Base-by-base conservation (phyloP, 2,329 filamentous ascomycete species). In the Fusarium burgessii region DNA sequence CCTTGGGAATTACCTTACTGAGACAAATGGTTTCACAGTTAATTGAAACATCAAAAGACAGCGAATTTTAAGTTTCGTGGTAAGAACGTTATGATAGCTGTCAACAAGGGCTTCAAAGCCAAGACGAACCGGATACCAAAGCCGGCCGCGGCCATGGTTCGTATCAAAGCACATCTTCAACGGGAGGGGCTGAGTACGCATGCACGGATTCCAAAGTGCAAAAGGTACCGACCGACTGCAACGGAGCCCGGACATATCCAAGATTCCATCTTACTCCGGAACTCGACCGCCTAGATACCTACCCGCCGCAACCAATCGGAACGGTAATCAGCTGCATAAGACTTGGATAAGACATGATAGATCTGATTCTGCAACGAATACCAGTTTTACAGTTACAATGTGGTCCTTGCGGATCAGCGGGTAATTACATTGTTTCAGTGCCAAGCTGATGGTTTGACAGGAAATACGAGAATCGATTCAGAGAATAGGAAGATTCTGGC, bases 301-400 rank as follows among this genome's bases (percentile, higher is more conserved):
- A 50, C 29, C 38, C 57, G 50, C 17, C 10, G 5, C 14, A 15
- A n/a, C 59, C 55, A 59, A 62, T 60, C 56, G 54, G 59, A 36
- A 23, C 11, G 7, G 6, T 5, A 42, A 25, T 11, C 35, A 29
- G 23, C 36, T 49, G 12, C 54, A 33, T 50, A 33, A 32, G 25
- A 36, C 29, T 20, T 14, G 32, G 17, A 49, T 50, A n/a, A 27
- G 18, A 49, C 51, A 59, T 42, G 23, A 32, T 25, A 13, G 10
- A 35, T 62, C 18, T 41, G 0, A 0, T 25, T 43, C 17, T 9
- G 7, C 27, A 25, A 40, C 8, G 20, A 6, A 54, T 27, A 40
- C 41, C 15, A 32, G 54, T 29, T 29, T 29, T 29, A 29, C 29
- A 6, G 4, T 23, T 35, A 23, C 29, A n/a, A 13, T 15, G n/a